phyloP scores from a whole-genome alignment of 1,284 basidiomycete species.

The Lentinula novae-zelandiae region DNA sequence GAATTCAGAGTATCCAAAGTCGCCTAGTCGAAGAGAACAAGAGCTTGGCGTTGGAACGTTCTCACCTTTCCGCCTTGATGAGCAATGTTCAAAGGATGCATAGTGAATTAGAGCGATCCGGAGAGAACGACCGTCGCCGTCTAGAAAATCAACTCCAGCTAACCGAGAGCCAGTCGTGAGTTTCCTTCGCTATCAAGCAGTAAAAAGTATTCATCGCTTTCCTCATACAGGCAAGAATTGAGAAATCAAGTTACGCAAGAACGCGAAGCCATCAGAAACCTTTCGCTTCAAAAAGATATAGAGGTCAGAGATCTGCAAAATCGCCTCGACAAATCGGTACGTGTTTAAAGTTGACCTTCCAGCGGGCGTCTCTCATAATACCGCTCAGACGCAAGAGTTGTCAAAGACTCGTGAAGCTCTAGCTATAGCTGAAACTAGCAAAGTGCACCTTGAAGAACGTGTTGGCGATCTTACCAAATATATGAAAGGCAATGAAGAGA shows the following conservation, averaged over 20 bases:
- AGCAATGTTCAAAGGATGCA: conserved; percentile 88
- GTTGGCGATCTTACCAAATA: conserved; percentile 70
- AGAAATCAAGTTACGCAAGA: conserved; percentile 76
- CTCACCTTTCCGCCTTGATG: conserved; percentile 83
- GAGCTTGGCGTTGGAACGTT: conserved; percentile 73
- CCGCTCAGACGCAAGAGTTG: conserved; percentile 55
- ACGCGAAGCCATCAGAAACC: conserved; percentile 70
- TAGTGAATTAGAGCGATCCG: conserved; percentile 78
- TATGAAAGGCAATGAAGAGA: conserved; percentile 76
- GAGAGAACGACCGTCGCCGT: conserved; percentile 75
- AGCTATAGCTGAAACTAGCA: conserved; percentile 75
- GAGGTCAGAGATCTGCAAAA: conserved; percentile 75
- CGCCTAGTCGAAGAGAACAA: conserved; percentile 86
- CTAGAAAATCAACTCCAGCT: conserved; percentile 79
- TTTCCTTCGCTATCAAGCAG: conserved; percentile 11
- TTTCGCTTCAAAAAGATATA: conserved; percentile 76
- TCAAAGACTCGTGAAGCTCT: conserved; percentile 72
- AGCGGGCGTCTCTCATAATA: neutral
- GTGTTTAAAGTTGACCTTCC: conserved; percentile 22
- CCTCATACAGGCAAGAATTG: conserved; percentile 61
- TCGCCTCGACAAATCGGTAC: conserved; percentile 69
- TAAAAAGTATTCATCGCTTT: neutral
- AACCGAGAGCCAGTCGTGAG: conserved; percentile 76
- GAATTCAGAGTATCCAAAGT: conserved; percentile 61
- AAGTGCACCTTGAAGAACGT: conserved; percentile 76